phyloP scores from a whole-genome alignment of 2,329 filamentous ascomycete genomes.

The Sporothrix variecibatus region DNA sequence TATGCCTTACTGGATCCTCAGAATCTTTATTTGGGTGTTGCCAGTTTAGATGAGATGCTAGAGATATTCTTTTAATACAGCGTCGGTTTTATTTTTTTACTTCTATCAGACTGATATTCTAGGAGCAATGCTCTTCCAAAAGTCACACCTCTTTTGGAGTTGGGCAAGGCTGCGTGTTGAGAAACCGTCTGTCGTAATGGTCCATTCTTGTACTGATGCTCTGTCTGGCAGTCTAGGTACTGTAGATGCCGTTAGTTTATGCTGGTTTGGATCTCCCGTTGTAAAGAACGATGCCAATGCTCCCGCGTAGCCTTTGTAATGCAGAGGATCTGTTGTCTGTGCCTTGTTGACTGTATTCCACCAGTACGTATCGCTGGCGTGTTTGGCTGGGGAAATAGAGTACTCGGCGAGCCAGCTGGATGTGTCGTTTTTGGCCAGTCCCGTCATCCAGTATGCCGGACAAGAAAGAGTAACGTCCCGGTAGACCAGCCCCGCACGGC shows the following conservation, averaged over 20 bases:
- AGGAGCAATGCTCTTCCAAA: conserved; percentile 52
- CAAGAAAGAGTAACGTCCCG: conserved; percentile 61
- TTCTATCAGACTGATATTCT: background rate
- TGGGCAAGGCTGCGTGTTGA: conserved; percentile 40
- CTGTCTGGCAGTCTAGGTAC: conserved; percentile 50
- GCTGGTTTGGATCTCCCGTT: conserved; percentile 58
- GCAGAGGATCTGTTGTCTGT: conserved; percentile 53
- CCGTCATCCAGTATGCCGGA: conserved; percentile 59
- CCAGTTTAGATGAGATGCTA: background rate
- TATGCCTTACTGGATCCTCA: background rate
- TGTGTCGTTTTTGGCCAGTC: conserved; percentile 45
- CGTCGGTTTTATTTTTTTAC: background rate
- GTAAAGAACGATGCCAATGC: conserved; percentile 63
- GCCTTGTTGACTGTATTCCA: conserved; percentile 59
- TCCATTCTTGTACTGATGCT: conserved; percentile 49
- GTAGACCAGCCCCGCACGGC: conserved; percentile 58
- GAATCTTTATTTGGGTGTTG: background rate
- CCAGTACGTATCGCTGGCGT: conserved; percentile 59
- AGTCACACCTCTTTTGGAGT: conserved; percentile 52
- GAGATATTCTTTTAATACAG: background rate
- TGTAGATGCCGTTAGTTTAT: conserved; percentile 53
- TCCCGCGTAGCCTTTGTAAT: conserved; percentile 59
- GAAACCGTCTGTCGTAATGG: conserved; percentile 51
- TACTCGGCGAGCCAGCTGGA: conserved; percentile 58
- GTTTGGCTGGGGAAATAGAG: conserved; percentile 59